phyloP scores from a whole-genome alignment of 805 yeast species.

The Grigorovia yakushimaensis region DNA sequence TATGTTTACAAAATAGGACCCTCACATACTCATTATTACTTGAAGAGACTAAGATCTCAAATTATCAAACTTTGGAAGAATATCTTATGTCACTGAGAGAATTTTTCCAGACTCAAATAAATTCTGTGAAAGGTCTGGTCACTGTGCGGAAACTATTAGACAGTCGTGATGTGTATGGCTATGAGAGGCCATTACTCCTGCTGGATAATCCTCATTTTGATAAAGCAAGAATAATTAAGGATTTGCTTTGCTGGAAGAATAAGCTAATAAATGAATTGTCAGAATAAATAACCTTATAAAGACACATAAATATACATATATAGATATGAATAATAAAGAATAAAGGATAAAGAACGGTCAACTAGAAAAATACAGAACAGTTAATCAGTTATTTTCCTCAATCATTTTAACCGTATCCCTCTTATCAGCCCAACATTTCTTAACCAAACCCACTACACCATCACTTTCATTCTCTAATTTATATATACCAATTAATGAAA shows the following conservation, averaged over 20 bases:
- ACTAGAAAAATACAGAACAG: background rate
- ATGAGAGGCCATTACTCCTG: slow-evolving; percentile 9
- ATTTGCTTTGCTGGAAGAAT: slow-evolving; percentile 11
- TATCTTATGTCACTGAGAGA: slow-evolving; percentile 14
- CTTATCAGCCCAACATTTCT: slow-evolving; percentile 5
- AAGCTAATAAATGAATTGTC: slow-evolving; percentile 11
- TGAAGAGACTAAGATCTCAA: slow-evolving; percentile 8
- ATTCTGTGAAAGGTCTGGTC: slow-evolving; percentile 13
- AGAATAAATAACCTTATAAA: slow-evolving; percentile 2
- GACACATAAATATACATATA: slow-evolving; percentile 1
- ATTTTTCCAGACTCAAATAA: slow-evolving; percentile 14
- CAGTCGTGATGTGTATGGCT: slow-evolving; percentile 22
- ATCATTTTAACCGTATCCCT: background rate
- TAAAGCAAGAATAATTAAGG: slow-evolving; percentile 4
- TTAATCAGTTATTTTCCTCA: background rate
- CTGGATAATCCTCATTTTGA: background rate
- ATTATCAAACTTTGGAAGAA: slow-evolving; percentile 13
- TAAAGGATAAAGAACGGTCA: background rate
- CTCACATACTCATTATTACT: slow-evolving; percentile 10
- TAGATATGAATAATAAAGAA: background rate
- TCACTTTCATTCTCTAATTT: slow-evolving; percentile 68
- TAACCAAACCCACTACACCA: slow-evolving; percentile 50
- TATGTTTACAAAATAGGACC: slow-evolving; percentile 13
- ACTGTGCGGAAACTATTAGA: slow-evolving; percentile 10
- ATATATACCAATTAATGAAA: slow-evolving; percentile 73